Conservation (phyloP, 1,284 basidiomycete genomes). For the Ganoderma meredithae region DNA sequence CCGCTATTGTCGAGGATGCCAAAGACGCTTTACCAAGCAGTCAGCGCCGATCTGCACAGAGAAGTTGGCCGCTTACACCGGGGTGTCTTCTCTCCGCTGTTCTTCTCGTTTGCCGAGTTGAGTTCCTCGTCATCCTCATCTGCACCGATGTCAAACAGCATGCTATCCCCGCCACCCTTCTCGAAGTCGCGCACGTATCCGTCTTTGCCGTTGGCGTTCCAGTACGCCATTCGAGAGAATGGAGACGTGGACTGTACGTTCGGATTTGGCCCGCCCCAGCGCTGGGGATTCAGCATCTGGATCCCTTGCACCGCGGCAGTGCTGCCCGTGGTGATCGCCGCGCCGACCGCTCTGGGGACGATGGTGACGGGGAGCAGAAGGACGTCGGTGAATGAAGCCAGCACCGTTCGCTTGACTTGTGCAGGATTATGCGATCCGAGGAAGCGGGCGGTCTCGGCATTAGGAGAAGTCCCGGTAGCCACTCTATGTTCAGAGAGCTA, state of each 20-base stretch:
- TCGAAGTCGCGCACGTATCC: conserved; percentile 52
- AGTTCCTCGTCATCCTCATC: conserved; percentile 61
- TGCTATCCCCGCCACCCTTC: conserved; percentile 51
- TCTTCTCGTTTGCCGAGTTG: conserved; percentile 40
- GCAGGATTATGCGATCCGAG: conserved; percentile 89
- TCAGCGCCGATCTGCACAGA: not conserved
- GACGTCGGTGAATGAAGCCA: conserved; percentile 91
- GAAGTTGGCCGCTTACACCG: conserved; percentile 24
- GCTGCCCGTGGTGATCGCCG: conserved; percentile 74
- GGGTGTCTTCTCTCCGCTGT: conserved; percentile 34
- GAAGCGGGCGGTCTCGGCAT: conserved; percentile 67
- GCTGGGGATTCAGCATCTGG: conserved; percentile 86
- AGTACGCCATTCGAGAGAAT: conserved; percentile 29
- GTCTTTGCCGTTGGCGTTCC: conserved; percentile 32
- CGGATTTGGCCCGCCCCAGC: conserved; percentile 65
- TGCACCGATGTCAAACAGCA: conserved; percentile 68
- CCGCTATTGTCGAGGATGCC: conserved; percentile 30
- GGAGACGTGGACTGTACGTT: conserved; percentile 30
- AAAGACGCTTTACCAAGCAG: conserved; percentile 29
- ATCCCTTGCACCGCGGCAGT: conserved; percentile 86
- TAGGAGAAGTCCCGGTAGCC: conserved; percentile 43
- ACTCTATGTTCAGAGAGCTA: conserved; percentile 37
- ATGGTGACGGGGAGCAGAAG: conserved; percentile 95
- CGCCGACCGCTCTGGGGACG: conserved; percentile 87
- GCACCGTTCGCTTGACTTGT: conserved; percentile 90